phyloP scores from a whole-genome alignment of 2,329 filamentous ascomycete genomes.

The Talaromyces sp. region DNA sequence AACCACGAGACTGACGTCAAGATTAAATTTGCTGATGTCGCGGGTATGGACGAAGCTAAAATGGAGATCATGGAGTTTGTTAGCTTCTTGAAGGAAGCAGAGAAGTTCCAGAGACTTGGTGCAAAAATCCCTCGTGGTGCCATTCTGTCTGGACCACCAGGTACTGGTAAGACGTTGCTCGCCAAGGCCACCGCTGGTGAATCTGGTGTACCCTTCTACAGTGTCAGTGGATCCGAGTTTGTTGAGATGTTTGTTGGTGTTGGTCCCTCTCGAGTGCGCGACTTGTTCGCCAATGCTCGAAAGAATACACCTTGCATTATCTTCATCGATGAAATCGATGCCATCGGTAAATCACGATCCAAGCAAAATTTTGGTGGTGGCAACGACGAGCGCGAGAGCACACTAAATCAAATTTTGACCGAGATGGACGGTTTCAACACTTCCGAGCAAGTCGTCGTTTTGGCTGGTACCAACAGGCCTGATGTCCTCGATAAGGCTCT shows the following conservation, averaged over 20 bases:
- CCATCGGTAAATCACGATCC: conserved; percentile 84
- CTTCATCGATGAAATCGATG: conserved; percentile 99
- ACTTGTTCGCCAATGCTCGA: conserved; percentile 88
- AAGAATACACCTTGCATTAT: conserved; percentile 98
- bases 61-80: conserved; percentile 99
- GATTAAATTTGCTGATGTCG: conserved; percentile 94
- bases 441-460: conserved; percentile 88
- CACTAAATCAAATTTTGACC: conserved; percentile 95
- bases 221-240: conserved; percentile 96
- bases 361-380: conserved; percentile 83
- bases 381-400: conserved; percentile 95
- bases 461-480: conserved; percentile 93
- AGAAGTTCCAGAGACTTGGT: conserved; percentile 86
- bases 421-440: conserved; percentile 99
- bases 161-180: conserved; percentile 95
- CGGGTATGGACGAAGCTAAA: conserved; percentile 98
- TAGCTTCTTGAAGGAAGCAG: conserved; percentile 90
- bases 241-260: conserved; percentile 99
- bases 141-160: conserved; percentile 93
- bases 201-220: conserved; percentile 96
- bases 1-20: conserved; percentile 96
- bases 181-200: conserved; percentile 97
- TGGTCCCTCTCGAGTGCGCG: conserved; percentile 88
- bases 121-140: conserved; percentile 97
- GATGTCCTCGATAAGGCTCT: conserved; percentile 93